Base-by-base conservation (phyloP, 2,329 filamentous ascomycete genomes). In the Coleophoma crateriformis region DNA sequence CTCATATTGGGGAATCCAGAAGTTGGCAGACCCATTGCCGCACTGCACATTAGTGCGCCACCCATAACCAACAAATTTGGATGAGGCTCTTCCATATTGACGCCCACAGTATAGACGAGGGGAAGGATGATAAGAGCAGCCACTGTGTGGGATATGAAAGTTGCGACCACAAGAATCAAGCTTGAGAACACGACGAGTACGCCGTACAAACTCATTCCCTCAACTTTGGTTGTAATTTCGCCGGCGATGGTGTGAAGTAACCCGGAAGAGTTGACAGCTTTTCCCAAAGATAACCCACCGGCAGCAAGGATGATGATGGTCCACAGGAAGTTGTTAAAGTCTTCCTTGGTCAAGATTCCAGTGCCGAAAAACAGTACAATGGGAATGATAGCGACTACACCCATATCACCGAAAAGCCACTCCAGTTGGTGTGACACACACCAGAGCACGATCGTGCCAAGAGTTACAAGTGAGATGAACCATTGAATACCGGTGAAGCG, bases 271-370 rank as follows among this genome's bases (percentile, higher is more conserved):
- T 90, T 92, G 51, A 99, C 94, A 0, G 92, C 88, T 67, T 95
- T 96, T 50, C 94, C 94, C 0, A 99, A 82, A 1, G 90, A 90
- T 33, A 99, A 73, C 7, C 94, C 94, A 43, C 94, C 94, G 0
- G 94, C 92, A 0, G 94, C 94, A 17, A 99, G 84, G 62, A 99
- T 97, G 69, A 99, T 96, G 69, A 99, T 99, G 17, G 95, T 99
- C 94, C 94, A 99, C 37, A 96, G 86, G 69, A 99, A 99, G 69
- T 99, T 99, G 75, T 99, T 99, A 67, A 99, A 99, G 71, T 99
- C 94, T 70, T 97, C 94, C 71, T 97, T 99, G 45, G 91, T 97
- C 33, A 99, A 76, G 58, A 97, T 92, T 11, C 94, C 94, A 2
- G 90, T 91, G 48, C 94, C 94, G 61, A 99, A 99, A 78, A 99